Evolutionary conservation across 805 yeast species (phyloP).

Genomic region (Starmerella roubikii): DNA sequence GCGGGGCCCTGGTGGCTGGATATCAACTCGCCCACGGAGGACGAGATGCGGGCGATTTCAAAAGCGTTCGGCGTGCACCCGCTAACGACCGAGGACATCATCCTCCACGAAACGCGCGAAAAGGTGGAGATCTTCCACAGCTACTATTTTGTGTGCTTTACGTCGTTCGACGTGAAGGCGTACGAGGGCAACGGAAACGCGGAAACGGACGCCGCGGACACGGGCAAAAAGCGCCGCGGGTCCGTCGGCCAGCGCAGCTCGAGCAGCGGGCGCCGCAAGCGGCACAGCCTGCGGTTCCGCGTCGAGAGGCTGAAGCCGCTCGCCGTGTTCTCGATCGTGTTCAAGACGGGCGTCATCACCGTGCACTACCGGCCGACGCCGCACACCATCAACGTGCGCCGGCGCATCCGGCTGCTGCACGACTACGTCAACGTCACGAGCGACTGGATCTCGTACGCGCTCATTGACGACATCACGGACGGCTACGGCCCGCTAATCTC

Average conservation of each 20-base stretch:
- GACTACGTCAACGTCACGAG: conserved; percentile 84
- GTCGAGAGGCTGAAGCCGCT: conserved; percentile 60
- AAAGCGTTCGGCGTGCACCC: conserved; percentile 94
- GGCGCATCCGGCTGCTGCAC: conserved; percentile 74
- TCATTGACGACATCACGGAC: conserved; percentile 93
- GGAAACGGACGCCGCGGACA: neutral
- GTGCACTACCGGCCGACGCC: conserved; percentile 93
- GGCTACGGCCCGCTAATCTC: conserved; percentile 95
- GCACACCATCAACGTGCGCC: conserved; percentile 87
- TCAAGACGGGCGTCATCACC: conserved; percentile 78
- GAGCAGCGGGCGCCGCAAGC: conserved; percentile 5
- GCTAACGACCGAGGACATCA: conserved; percentile 87
- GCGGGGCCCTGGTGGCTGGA: conserved; percentile 83
- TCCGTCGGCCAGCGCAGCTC: conserved; percentile 12
- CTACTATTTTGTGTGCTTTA: conserved; percentile 83
- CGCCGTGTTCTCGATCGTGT: conserved; percentile 85
- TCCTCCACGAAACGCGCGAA: conserved; percentile 85
- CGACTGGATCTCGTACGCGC: conserved; percentile 94
- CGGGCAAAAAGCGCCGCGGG: conserved; percentile 11
- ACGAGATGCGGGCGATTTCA: conserved; percentile 83
- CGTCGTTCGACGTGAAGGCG: conserved; percentile 51
- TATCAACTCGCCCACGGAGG: conserved; percentile 84
- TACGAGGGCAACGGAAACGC: conserved; percentile 1
- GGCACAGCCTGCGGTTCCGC: conserved; percentile 22
- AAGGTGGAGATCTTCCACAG: conserved; percentile 86